Evolutionary conservation across 768 basidiomycete species (phyloP).

Genomic region (Trametes meyenii): DNA sequence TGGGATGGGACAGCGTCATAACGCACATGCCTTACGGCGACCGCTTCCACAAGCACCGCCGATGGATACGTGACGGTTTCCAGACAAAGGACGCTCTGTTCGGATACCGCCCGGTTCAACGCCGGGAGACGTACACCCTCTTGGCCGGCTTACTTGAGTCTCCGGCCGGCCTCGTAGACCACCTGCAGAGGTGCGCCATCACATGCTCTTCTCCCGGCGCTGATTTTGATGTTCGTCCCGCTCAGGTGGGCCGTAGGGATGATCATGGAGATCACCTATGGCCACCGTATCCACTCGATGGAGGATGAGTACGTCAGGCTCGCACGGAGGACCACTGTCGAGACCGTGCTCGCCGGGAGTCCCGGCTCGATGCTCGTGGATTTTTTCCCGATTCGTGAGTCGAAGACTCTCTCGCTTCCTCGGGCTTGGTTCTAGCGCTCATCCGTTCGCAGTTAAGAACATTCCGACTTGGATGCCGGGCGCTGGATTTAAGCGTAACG

Average conservation of each 20-base stretch:
- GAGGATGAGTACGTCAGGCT: constrained; percentile 36
- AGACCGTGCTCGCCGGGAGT: constrained; percentile 28
- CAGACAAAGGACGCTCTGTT: constrained; percentile 18
- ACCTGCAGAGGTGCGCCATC: constrained; percentile 31
- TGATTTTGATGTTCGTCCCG: neutral
- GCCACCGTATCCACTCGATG: constrained; percentile 33
- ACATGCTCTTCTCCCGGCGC: neutral
- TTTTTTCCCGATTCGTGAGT: constrained; percentile 38
- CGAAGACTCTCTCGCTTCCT: neutral
- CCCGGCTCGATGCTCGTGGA: constrained; percentile 37
- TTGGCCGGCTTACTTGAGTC: constrained; percentile 31
- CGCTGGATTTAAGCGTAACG: constrained; percentile 28
- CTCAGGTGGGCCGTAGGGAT: constrained; percentile 34
- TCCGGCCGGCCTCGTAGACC: constrained; percentile 31
- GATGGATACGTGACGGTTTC: constrained; percentile 34
- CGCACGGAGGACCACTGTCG: constrained; percentile 31
- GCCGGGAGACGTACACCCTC: constrained; percentile 31
- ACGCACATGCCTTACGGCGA: constrained; percentile 30
- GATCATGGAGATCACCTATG: constrained; percentile 38
- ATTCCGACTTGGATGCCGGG: constrained; percentile 30
- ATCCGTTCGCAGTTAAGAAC: constrained; percentile 23
- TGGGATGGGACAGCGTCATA: constrained; percentile 26
- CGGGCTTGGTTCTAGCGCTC: neutral
- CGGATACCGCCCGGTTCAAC: constrained; percentile 30
- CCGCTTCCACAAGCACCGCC: constrained; percentile 33